phyloP scores from a whole-genome alignment of 352 stramenopile genomes.

The Globisporangium recalcitrans region DNA sequence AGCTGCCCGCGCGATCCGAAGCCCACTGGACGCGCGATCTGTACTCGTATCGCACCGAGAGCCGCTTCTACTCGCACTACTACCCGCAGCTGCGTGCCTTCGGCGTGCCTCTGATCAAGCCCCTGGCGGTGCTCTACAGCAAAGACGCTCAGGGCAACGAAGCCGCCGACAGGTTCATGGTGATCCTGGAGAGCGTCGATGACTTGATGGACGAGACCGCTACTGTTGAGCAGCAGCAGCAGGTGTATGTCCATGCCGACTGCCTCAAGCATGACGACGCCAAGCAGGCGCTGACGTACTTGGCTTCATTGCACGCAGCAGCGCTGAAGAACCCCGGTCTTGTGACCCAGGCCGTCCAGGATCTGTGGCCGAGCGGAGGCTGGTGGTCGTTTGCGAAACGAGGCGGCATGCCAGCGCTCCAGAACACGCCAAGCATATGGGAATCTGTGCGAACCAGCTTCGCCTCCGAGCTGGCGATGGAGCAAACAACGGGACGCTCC shows the following conservation, averaged over 20 bases:
- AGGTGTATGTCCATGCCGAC: conserved; percentile 30
- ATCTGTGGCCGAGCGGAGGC: conserved; percentile 37
- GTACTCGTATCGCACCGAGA: conserved; percentile 53
- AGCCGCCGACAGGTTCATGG: conserved; percentile 37
- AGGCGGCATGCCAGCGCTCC: conserved; percentile 31
- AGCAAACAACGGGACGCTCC: neutral
- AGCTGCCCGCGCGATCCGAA: conserved; percentile 36
- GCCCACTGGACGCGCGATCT: conserved; percentile 56
- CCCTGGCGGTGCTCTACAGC: conserved; percentile 41
- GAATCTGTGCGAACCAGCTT: conserved; percentile 31
- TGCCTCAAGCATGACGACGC: conserved; percentile 32
- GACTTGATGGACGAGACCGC: neutral
- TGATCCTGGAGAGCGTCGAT: conserved; percentile 46
- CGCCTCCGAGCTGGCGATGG: conserved; percentile 8
- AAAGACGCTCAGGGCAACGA: conserved; percentile 20
- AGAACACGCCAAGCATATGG: conserved; percentile 38
- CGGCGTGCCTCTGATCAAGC: conserved; percentile 39
- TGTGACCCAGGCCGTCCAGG: conserved; percentile 19
- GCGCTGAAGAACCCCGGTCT: conserved; percentile 22
- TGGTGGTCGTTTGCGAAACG: conserved; percentile 68
- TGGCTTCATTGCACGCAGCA: conserved; percentile 44
- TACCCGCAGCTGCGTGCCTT: conserved; percentile 24
- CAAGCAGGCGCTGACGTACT: conserved; percentile 35
- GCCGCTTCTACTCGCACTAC: conserved; percentile 50
- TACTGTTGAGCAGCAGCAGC: neutral